Evolutionary conservation across 768 basidiomycete species (phyloP), one percentile per base, ranked within the genome.

Genomic region (Panaeolus cyanescens): DNA sequence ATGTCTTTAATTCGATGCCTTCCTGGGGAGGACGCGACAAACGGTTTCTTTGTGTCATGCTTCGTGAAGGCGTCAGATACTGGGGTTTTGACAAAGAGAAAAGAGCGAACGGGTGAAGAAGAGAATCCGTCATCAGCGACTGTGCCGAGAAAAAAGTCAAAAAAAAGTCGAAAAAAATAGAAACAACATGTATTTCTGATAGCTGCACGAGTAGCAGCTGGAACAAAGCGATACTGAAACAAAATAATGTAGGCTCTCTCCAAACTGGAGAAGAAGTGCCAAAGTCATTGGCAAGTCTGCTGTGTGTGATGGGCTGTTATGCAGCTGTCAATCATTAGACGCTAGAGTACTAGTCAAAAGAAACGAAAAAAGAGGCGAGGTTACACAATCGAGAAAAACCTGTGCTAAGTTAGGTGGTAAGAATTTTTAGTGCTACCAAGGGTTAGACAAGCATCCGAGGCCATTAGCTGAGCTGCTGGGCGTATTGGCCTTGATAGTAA

Each of bases 31-130:
- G 95, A 99, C 68, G 86, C 84, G 34, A 95, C 93, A 12, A 99
- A 99, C 68, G 97, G 97, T 0, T 99, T 99, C 79, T 99, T 99
- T 67, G 96, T 99, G 22, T 89, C 93, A n/a, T 97, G 92, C 72
- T 95, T 99, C 71, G 78, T 93, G 31, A 78, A 72, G 56, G 37
- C 32, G 4, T 13, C 45, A 22, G 25, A 15, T 17, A 53, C 60
- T 34, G 59, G 56, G 20, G 61, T 57, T 22, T 55, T 57, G 22
- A 72, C 69, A 62, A 69, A 76, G 58, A 73, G 74, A 60, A 65
- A 67, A 63, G 54, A 57, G 37, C 31, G 28, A 15, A 65, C 62
- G 8, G 67, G 64, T 6, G 68, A 65, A 55, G 68, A 68, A 55
- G 63, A 68, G 32, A 65, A 68, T 55, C 71, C 70, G 54, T 68